Evolutionary conservation across 2,329 filamentous ascomycete species (phyloP).

Genomic region (Penicillium sp.): DNA sequence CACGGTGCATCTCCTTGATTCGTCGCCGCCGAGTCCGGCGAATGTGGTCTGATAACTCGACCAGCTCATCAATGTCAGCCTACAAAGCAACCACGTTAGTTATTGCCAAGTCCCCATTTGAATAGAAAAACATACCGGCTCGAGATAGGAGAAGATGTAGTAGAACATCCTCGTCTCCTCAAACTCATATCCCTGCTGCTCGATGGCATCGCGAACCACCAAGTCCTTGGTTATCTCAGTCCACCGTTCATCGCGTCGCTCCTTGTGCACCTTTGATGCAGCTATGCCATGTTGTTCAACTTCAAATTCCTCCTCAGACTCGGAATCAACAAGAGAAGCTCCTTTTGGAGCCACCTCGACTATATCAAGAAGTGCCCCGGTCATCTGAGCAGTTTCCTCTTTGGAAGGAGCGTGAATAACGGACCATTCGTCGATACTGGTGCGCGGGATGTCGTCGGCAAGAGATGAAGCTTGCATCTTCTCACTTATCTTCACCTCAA

Average conservation of each 20-base stretch:
- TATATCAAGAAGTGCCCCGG: slow-evolving; percentile 17
- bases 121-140: slow-evolving; percentile 65
- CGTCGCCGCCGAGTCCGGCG: slow-evolving; percentile 63
- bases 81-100: slow-evolving; percentile 39
- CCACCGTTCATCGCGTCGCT: slow-evolving; percentile 69
- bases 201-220: slow-evolving; percentile 82
- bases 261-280: slow-evolving; percentile 47
- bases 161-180: slow-evolving; percentile 89
- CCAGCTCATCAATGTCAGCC: slow-evolving; percentile 85
- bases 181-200: slow-evolving; percentile 79
- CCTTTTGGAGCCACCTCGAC: slow-evolving; percentile 23
- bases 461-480: slow-evolving; percentile 6
- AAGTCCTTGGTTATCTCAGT: slow-evolving; percentile 96
- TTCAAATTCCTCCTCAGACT: slow-evolving; percentile 57
- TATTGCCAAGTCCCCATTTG: background rate
- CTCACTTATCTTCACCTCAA: slow-evolving; percentile 7
- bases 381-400: slow-evolving; percentile 19
- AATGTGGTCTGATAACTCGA: slow-evolving; percentile 80
- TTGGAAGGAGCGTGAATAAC: slow-evolving; percentile 72
- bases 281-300: slow-evolving; percentile 39
- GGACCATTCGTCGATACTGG: slow-evolving; percentile 74
- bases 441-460: slow-evolving; percentile 60
- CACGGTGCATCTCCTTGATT: slow-evolving; percentile 59
- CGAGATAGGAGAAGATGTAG: slow-evolving; percentile 88
- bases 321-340: slow-evolving; percentile 44